Conservation (phyloP, 768 basidiomycete species). For the Hygrocybe coccinea region DNA sequence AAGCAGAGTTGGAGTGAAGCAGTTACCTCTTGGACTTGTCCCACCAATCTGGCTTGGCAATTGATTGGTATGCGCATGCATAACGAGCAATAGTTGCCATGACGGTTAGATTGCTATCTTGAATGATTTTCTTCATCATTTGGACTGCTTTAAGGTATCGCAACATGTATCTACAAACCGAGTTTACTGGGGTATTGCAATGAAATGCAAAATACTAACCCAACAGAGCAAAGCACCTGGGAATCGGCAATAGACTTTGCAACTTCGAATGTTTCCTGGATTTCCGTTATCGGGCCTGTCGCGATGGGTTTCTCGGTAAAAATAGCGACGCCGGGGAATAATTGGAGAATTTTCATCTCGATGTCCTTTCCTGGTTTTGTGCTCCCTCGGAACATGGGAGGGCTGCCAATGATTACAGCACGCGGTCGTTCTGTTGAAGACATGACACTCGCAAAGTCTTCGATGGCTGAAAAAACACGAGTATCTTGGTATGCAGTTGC, state of each 20-base stretch:
- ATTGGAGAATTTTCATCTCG: constrained; percentile 79
- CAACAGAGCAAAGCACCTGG: constrained; percentile 81
- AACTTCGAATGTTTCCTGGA: constrained; percentile 65
- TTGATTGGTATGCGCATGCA: constrained; percentile 79
- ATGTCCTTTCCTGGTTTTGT: constrained; percentile 72
- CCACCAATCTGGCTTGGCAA: constrained; percentile 88
- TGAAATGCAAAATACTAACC: constrained; percentile 42
- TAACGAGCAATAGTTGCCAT: constrained; percentile 97
- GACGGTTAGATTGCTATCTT: constrained; percentile 89
- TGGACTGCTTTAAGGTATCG: constrained; percentile 91
- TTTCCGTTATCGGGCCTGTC: constrained; percentile 67
- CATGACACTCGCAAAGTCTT: constrained; percentile 70
- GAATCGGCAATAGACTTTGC: constrained; percentile 66
- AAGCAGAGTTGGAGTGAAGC: constrained; percentile 2
- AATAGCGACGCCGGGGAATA: constrained; percentile 83
- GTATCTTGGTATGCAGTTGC: constrained; percentile 90
- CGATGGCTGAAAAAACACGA: constrained; percentile 75
- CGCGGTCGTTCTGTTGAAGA: constrained; percentile 61
- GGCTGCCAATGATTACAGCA: constrained; percentile 84
- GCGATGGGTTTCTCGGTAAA: constrained; percentile 93
- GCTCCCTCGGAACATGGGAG: constrained; percentile 90
- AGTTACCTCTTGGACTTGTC: constrained; percentile 76
- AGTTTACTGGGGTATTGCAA: background rate
- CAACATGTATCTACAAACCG: constrained; percentile 72
- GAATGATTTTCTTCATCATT: constrained; percentile 93